These are phyloP conservation scores for Penicillium soppii DNA, from an alignment of 495 filamentous ascomycete species.

Conservation along the genomic window DNA sequence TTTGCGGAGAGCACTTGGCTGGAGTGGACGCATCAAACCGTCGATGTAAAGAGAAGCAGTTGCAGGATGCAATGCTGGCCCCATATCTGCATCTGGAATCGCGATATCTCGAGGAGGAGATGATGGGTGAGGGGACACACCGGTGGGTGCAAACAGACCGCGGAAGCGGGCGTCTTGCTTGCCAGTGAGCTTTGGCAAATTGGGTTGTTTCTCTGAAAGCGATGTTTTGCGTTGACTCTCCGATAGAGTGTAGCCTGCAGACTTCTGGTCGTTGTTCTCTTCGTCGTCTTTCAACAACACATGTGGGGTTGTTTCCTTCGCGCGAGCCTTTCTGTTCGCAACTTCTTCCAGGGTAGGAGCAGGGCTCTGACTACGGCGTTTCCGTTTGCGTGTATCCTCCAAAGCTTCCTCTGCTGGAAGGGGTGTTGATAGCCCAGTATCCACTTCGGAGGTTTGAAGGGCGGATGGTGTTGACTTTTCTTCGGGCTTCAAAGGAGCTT, in stretches of 20 bases:
- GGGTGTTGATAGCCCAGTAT: constrained; percentile 35
- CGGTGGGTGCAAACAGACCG: constrained; percentile 45
- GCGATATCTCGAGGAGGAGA: constrained; percentile 25
- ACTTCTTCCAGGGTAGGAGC: constrained; percentile 51
- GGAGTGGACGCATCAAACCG: constrained; percentile 85
- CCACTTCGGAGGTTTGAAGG: constrained; percentile 22
- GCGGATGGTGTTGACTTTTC: constrained; percentile 16
- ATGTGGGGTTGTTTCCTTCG: constrained; percentile 27
- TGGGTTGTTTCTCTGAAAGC: neutral
- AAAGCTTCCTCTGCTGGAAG: constrained; percentile 34
- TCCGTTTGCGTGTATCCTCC: constrained; percentile 69
- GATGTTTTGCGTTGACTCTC: constrained; percentile 11
- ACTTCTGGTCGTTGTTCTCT: neutral
- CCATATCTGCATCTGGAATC: constrained; percentile 49
- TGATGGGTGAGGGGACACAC: constrained; percentile 16
- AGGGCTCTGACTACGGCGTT: constrained; percentile 70
- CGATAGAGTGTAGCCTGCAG: constrained; percentile 7
- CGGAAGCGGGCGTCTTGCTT: constrained; percentile 54
- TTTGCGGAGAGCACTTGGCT: constrained; percentile 57
- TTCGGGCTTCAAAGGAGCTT: constrained; percentile 9
- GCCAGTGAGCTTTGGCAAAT: neutral
- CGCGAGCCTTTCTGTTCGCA: constrained; percentile 45
- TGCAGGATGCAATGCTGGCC: constrained; percentile 75
- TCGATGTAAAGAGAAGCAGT: constrained; percentile 88
- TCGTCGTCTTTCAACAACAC: constrained; percentile 31